These are phyloP conservation scores for Fusarium nurragi DNA, from an alignment of 2,329 filamentous ascomycete genomes.

Conservation along the genomic window DNA sequence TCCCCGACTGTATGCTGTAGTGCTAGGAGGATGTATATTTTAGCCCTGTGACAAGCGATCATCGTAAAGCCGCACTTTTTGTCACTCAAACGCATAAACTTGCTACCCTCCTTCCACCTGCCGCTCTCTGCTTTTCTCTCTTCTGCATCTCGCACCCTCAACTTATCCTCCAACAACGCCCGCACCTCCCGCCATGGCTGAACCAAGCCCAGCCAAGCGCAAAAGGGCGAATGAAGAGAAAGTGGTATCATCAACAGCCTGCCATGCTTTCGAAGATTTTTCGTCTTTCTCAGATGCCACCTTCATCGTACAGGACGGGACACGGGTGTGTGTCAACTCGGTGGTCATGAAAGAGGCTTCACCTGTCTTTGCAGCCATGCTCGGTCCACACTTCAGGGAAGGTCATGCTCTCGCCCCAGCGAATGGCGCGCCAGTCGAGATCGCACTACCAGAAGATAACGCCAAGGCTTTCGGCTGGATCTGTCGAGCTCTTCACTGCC, in stretches of 20 bases:
- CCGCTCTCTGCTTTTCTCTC: background rate
- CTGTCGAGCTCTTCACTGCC: background rate
- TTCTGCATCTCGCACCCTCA: background rate
- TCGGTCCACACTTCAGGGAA: conserved; percentile 3
- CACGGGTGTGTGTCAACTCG: background rate
- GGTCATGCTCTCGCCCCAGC: background rate
- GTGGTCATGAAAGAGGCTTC: background rate
- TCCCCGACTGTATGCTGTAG: too few relatives aligned
- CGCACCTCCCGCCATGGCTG: background rate
- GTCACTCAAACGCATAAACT: background rate
- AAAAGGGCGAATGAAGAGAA: background rate
- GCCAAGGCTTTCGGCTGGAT: background rate
- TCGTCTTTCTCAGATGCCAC: background rate
- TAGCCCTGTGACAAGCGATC: too few relatives aligned
- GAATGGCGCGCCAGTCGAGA: background rate
- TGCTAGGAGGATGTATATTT: too few relatives aligned
- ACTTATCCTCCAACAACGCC: background rate
- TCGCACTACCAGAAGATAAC: conserved; percentile 3
- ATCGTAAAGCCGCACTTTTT: background rate
- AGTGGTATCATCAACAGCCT: too few relatives aligned
- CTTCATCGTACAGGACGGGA: background rate
- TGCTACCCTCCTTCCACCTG: background rate
- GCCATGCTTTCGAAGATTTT: background rate
- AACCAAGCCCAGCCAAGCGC: background rate
- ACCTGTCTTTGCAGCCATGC: background rate